Percentiles rank a stretch among this genome's conserved stretches.
Conservation (phyloP, 306 rosid species). For the Comarum palustre region DNA sequence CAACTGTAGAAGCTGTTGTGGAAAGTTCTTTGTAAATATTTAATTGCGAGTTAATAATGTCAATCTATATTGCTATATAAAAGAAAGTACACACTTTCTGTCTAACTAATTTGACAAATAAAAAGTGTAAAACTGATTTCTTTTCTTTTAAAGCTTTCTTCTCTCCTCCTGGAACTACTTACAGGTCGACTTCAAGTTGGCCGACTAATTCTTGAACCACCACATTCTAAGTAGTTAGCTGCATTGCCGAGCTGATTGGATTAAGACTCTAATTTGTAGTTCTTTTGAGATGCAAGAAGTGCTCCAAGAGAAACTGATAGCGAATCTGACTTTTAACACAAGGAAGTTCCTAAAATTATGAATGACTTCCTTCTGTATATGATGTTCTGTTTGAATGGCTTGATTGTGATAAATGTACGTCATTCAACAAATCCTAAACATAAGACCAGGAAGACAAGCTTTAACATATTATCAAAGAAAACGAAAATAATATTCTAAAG, state of each 20-base stretch:
- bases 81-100: not conserved
- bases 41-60: not conserved
- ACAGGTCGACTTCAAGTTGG: not conserved
- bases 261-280: not conserved
- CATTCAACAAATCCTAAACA: constrained; percentile 39
- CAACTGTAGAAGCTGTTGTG: not conserved
- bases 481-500: not conserved
- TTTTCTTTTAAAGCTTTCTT: not conserved
- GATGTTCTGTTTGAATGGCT: constrained; percentile 36
- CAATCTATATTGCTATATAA: not conserved
- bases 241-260: not conserved
- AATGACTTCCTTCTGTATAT: constrained; percentile 9
- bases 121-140: not conserved
- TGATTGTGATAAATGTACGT: constrained; percentile 24
- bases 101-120: not conserved
- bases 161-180: not conserved
- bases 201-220: not conserved
- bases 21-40: not conserved
- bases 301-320: not conserved
- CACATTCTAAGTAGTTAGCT: not conserved
- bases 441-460: not conserved
- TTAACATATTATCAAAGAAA: not conserved
- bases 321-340: not conserved
- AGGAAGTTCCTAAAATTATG: not conserved
- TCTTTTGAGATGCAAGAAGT: not conserved